These are phyloP conservation scores for Daldinia decipiens DNA, from an alignment of 495 filamentous ascomycete species.

Conservation along the genomic window DNA sequence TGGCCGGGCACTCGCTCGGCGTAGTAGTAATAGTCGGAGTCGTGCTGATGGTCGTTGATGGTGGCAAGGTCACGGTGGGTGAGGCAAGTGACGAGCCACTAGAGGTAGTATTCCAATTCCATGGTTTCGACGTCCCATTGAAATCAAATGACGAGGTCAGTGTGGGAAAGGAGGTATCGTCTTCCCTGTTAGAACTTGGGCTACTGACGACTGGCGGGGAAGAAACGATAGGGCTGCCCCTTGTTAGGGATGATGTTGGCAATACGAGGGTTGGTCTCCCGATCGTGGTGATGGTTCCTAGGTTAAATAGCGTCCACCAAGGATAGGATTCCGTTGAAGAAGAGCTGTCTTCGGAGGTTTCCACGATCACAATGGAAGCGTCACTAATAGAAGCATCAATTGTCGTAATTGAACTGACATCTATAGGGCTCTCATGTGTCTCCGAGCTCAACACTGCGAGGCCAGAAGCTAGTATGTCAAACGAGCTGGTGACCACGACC, in stretches of 20 bases:
- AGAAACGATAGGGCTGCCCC: conserved; percentile 8
- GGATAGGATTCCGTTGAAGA: conserved; percentile 14
- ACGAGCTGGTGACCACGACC: conserved; percentile 27
- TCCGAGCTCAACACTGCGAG: conserved; percentile 21
- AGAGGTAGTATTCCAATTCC: conserved; percentile 36
- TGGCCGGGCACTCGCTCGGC: conserved; percentile 39
- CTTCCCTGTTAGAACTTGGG: conserved; percentile 6
- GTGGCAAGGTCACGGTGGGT: conserved; percentile 21
- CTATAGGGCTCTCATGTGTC: conserved; percentile 19
- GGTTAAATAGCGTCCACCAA: conserved; percentile 22
- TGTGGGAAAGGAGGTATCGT: conserved; percentile 5
- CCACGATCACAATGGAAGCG: conserved; percentile 3
- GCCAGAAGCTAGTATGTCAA: conserved; percentile 32
- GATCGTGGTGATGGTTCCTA: conserved; percentile 41
- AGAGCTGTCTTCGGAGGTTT: conserved; percentile 13
- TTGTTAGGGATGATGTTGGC: conserved; percentile 27
- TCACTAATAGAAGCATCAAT: conserved; percentile 16
- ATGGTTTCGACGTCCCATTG: conserved; percentile 38
- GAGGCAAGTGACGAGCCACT: conserved; percentile 7
- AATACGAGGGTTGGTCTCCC: conserved; percentile 36
- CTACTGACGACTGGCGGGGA: conserved; percentile 11
- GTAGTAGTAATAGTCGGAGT: conserved; percentile 20
- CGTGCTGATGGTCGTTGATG: conserved; percentile 15
- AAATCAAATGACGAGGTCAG: conserved; percentile 15
- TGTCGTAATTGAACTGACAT: conserved; percentile 24